Percentiles rank a stretch among this genome's conserved stretches.
phyloP scores from a whole-genome alignment of 140 eudicot species.

The Bidens hawaiensis region DNA sequence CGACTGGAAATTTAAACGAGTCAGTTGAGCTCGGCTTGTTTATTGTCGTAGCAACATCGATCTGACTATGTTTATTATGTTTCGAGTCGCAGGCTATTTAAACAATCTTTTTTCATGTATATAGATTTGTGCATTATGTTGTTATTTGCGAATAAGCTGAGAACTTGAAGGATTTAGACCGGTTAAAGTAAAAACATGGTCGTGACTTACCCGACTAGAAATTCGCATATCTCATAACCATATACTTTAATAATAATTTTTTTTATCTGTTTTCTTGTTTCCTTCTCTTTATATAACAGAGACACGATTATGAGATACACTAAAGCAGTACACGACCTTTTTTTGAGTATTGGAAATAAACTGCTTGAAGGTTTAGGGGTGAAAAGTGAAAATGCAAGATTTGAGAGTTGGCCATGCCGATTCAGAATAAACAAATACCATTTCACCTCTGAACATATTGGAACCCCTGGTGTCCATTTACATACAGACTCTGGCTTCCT shows the following conservation, averaged over 20 bases:
- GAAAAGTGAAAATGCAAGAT: conserved; percentile 5
- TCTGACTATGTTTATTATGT: too few species aligned
- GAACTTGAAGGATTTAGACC: too few species aligned
- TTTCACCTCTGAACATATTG: conserved; percentile 41
- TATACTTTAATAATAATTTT: not conserved
- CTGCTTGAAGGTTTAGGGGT: conserved; percentile 37
- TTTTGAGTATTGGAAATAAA: conserved; percentile 24
- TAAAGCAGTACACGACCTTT: conserved; percentile 30
- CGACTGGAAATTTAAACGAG: too few species aligned
- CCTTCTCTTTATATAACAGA: conserved; percentile 4
- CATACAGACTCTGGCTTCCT: too few species aligned
- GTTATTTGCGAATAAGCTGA: too few species aligned
- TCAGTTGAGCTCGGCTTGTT: too few species aligned
- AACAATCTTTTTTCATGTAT: too few species aligned
- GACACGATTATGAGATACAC: conserved; percentile 40
- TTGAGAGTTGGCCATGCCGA: conserved; percentile 45
- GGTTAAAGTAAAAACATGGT: too few species aligned
- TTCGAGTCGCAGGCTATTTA: too few species aligned
- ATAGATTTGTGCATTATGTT: too few species aligned
- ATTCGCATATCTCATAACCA: too few species aligned
- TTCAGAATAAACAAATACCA: conserved; percentile 51
- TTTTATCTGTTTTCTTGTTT: not conserved
- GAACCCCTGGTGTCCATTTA: conserved; percentile 39
- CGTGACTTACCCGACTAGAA: not conserved
- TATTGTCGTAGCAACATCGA: too few species aligned